A percentile compares a stretch with the other conserved stretches of the same genome.
These are phyloP conservation scores for Eremochloa ophiuroides DNA, from an alignment of 176 grass and related monocot species.

Conservation along the genomic window DNA sequence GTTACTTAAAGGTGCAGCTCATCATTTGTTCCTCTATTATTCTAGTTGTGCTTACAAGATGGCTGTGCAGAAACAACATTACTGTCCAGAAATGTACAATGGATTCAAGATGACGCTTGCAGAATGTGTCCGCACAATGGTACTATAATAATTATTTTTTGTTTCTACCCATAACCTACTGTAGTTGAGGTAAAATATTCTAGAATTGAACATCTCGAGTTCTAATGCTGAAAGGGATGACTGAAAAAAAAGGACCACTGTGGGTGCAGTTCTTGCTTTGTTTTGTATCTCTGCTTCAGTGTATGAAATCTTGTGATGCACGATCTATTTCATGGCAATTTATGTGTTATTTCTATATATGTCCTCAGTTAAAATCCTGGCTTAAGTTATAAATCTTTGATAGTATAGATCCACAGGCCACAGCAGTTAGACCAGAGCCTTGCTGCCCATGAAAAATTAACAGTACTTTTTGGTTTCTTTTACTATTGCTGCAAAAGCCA, in stretches of 20 bases:
- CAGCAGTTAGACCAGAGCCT: background rate
- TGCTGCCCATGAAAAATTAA: background rate
- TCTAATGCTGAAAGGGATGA: background rate
- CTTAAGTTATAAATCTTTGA: background rate
- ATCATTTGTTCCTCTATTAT: constrained; percentile 22
- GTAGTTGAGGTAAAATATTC: constrained; percentile 5
- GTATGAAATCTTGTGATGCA: background rate
- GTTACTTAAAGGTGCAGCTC: background rate
- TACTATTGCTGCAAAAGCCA: background rate
- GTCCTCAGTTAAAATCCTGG: background rate
- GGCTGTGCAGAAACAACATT: constrained; percentile 44
- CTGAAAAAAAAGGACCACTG: background rate
- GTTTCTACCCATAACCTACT: constrained; percentile 1
- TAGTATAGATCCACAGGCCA: background rate
- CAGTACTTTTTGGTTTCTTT: background rate
- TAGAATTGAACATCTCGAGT: background rate
- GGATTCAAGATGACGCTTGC: constrained; percentile 32
- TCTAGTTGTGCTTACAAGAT: constrained; percentile 43
- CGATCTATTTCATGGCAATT: constrained; percentile 10
- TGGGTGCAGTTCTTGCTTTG: background rate
- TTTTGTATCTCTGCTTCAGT: background rate
- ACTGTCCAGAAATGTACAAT: constrained; percentile 46
- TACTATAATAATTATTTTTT: constrained; percentile 15
- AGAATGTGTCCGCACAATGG: constrained; percentile 42
- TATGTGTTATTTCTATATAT: background rate